Base-by-base conservation (phyloP, 2,329 filamentous ascomycete species). In the Fusarium humuli region DNA sequence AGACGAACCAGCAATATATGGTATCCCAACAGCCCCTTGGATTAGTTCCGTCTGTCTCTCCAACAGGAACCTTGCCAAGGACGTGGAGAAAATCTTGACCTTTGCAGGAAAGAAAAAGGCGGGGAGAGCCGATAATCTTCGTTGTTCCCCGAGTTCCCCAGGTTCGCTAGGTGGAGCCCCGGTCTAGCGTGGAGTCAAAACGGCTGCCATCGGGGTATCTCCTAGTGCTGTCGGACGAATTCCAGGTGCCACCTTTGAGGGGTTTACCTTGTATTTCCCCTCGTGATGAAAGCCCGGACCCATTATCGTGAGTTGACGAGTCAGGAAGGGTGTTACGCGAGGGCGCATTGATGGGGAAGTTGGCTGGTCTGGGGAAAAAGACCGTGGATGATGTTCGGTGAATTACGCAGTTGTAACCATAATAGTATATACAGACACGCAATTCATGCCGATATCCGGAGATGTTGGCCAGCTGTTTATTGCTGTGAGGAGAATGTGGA, bases 191-290 rank as follows among this genome's bases (percentile, higher is more conserved):
- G 5, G 41, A 58, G 47, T 22, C 13, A 11, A 23, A 23, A 46
- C 23, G 20, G n/a, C 3, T 9, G 25, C 7, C 16, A 10, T 67
- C 64, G 64, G 64, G 14, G 2, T 18, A 40, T 48, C 14, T 52
- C 61, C 64, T 65, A 56, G 49, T 52, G 44, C 1, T 22, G 2
- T 65, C 64, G 64, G 64, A 50, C 44, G 18, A 14, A 9, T 3
- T 29, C 64, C 64, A 37, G 64, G 6, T 4, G 7, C 7, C 11
- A 22, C 10, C 18, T 34, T 44, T 13, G 5, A 11, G 25, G 25
- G 40, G 7, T 25, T 55, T 34, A 6, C 32, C 32, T 10, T 10
- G 32, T 18, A 34, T 34, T 41, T 29, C 8, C 42, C 20, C 44
- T 54, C 44, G 23, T 49, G 48, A 52, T 13, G 12, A 10, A 30